Conservation (phyloP, 768 basidiomycete genomes). For the Pholiota conissans region DNA sequence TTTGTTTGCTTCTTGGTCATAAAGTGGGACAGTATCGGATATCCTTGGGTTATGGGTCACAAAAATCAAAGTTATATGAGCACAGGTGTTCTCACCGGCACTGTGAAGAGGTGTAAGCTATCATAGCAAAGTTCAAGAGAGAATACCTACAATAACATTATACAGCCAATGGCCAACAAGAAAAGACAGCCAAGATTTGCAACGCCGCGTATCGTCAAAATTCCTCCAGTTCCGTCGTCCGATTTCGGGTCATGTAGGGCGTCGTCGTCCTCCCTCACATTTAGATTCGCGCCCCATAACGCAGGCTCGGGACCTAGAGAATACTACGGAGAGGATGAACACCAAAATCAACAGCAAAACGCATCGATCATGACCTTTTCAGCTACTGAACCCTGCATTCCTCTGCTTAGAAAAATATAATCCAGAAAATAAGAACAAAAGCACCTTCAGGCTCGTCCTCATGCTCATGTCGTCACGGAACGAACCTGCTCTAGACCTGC, state of each 20-base stretch:
- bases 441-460: constrained; percentile 1
- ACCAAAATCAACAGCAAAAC: background rate
- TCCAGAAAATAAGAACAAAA: background rate
- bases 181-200: constrained; percentile 68
- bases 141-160: constrained; percentile 56
- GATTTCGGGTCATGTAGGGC: constrained; percentile 59
- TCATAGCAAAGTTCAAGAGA: background rate
- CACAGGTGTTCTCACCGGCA: constrained; percentile 31
- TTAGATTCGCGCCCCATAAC: constrained; percentile 47
- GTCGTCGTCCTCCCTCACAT: constrained; percentile 59
- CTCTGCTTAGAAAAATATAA: background rate
- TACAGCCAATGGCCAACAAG: constrained; percentile 45
- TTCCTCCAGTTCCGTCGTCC: constrained; percentile 34
- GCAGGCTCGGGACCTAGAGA: constrained; percentile 46
- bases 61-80: background rate
- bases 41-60: constrained; percentile 30
- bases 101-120: constrained; percentile 21
- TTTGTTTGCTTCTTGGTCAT: constrained; percentile 35
- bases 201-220: constrained; percentile 63
- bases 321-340: constrained; percentile 24
- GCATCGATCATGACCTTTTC: background rate
- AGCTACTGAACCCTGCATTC: background rate
- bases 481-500: background rate
- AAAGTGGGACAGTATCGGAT: constrained; percentile 51
- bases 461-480: background rate